A percentile compares a stretch with the other conserved stretches of the same genome.
Evolutionary conservation across 106 monocot genomes (phyloP).

Genomic region (Amphibolis antarctica): DNA sequence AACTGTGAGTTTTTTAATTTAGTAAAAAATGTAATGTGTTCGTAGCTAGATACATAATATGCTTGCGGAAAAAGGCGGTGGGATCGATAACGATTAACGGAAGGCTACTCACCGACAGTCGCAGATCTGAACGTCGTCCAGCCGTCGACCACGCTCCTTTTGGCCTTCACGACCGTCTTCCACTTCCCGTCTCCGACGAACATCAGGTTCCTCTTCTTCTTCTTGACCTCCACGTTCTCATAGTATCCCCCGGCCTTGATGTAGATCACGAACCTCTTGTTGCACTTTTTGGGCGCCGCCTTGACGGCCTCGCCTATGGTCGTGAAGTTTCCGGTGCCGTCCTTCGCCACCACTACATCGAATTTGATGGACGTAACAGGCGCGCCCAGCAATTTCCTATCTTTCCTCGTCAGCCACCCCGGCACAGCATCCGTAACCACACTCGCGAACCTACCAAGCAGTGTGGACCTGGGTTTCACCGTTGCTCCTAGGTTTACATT

Average conservation of each 20-base stretch:
- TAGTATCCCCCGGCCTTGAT: conserved; percentile 57
- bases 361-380: conserved; percentile 26
- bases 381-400: conserved; percentile 5
- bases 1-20: too few relatives aligned
- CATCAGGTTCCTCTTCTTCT: conserved; percentile 20
- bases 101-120: conserved; percentile 5
- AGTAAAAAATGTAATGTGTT: too few relatives aligned
- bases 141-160: too few relatives aligned
- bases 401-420: background rate
- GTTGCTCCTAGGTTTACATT: too few relatives aligned
- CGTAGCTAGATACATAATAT: too few relatives aligned
- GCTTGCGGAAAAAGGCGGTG: too few relatives aligned
- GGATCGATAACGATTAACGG: too few relatives aligned
- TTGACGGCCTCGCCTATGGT: conserved; percentile 49
- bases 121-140: conserved; percentile 15
- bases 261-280: conserved; percentile 52
- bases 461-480: background rate
- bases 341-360: conserved; percentile 51
- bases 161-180: conserved; percentile 1
- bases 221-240: conserved; percentile 28
- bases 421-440: background rate
- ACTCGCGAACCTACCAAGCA: too few relatives aligned
- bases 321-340: conserved; percentile 49
- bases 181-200: conserved; percentile 17
- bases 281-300: conserved; percentile 51